phyloP scores from a whole-genome alignment of 768 basidiomycete species.

The Hygrophorus pudorinus region DNA sequence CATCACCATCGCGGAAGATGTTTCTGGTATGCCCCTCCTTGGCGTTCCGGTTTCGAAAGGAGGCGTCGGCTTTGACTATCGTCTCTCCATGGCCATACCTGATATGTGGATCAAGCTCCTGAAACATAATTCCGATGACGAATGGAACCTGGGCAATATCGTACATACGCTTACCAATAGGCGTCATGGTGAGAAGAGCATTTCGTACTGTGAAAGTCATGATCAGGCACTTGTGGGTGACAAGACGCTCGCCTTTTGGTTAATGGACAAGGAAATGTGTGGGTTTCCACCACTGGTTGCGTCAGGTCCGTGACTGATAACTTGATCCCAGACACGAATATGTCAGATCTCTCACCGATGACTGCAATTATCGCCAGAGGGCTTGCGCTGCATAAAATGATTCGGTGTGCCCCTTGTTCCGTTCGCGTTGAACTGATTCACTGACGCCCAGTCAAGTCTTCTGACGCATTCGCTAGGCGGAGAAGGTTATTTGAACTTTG shows the following conservation, averaged over 20 bases:
- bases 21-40: conserved; percentile 97
- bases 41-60: conserved; percentile 70
- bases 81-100: conserved; percentile 95
- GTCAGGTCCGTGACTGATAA: not conserved
- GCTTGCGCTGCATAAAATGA: conserved; percentile 93
- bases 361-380: conserved; percentile 86
- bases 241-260: conserved; percentile 98
- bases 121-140: conserved; percentile 80
- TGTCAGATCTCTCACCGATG: conserved; percentile 79
- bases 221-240: conserved; percentile 98
- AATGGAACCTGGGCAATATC: conserved; percentile 85
- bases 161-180: conserved; percentile 87
- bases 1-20: conserved; percentile 96
- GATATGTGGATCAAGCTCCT: conserved; percentile 99
- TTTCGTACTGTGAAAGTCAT: conserved; percentile 92
- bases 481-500: conserved; percentile 96
- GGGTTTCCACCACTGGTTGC: conserved; percentile 21
- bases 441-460: conserved; percentile 39
- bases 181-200: conserved; percentile 80
- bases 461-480: conserved; percentile 90
- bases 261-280: conserved; percentile 99
- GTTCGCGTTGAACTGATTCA: no score
- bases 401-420: conserved; percentile 47
- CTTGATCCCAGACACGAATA: conserved; percentile 63
- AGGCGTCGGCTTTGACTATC: conserved; percentile 96